Percentiles rank a stretch among this genome's conserved stretches.
These are phyloP conservation scores for Urtica urens DNA, from an alignment of 306 rosid genomes.

Conservation along the genomic window DNA sequence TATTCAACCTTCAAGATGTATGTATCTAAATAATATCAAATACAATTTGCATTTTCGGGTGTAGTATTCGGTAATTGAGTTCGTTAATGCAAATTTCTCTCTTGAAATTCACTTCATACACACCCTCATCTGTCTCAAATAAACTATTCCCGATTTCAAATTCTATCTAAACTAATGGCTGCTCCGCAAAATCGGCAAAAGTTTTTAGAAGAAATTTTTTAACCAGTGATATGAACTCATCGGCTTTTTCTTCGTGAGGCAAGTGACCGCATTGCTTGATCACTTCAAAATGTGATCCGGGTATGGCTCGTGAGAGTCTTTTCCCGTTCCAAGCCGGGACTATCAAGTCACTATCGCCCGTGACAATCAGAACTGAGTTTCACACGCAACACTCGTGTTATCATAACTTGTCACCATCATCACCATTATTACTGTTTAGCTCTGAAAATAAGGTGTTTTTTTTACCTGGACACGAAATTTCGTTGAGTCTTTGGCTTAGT, in stretches of 20 bases:
- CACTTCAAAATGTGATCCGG: constrained; percentile 57
- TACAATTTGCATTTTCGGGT: too few species aligned
- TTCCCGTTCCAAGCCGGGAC: constrained; percentile 86
- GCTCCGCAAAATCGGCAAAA: constrained; percentile 20
- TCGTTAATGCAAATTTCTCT: too few species aligned
- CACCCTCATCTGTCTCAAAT: too few species aligned
- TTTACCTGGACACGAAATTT: constrained; percentile 87
- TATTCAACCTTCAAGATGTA: too few species aligned
- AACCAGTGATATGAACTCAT: constrained; percentile 59
- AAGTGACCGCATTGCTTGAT: constrained; percentile 81
- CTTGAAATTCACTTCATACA: too few species aligned
- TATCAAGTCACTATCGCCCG: constrained; percentile 69
- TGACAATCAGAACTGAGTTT: constrained; percentile 59
- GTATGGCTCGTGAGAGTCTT: constrained; percentile 72
- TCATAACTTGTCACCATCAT: too few species aligned
- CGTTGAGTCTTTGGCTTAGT: constrained; percentile 46
- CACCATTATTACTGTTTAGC: too few species aligned
- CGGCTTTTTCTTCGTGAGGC: constrained; percentile 85
- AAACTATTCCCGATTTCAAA: too few species aligned
- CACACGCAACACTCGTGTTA: not conserved
- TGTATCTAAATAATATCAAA: too few species aligned
- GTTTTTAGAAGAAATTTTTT: constrained; percentile 49
- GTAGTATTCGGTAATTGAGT: too few species aligned
- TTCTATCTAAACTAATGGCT: constrained; percentile 24
- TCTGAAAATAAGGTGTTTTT: too few species aligned